Evolutionary conservation across 1,284 basidiomycete genomes (phyloP), one percentile per base, ranked within the genome.

Genomic region (Apiotrichum sp.): DNA sequence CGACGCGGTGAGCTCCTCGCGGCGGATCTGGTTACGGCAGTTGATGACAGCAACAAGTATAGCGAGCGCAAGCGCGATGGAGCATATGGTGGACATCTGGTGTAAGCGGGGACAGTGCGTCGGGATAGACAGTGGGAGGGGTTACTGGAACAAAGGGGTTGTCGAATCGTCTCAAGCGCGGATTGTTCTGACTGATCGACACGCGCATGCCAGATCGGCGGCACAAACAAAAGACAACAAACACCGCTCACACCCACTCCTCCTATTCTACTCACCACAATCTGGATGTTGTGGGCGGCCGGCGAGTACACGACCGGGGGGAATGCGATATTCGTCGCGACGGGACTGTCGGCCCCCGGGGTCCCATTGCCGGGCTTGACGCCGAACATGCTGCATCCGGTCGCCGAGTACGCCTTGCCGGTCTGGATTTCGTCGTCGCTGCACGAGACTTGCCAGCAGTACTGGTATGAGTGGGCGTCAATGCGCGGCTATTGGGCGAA

Each of bases 51-150:
- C 57, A 35, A 59, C 33, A 6, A 46, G 29, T 31, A 59, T 38
- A 1, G 57, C 38, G 10, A 49, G 5, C 13, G 46, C 14, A 36
- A 59, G 57, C n/a, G 53, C 36, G 31, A 56, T 10, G 0, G 46
- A 41, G 40, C 57, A 59, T 2, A 59, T 4, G 4, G 53, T 47
- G 3, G 51, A 53, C 50, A 59, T 53, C 57, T 58, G 52, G n/a
- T 5, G 43, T 49, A 2, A 50, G 42, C 35, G 8, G 13, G 2
- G n/a, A 9, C n/a, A 13, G 40, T 41, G 40, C 10, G n/a, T 41
- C 33, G 11, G 16, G 45, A 29, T 39, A 16, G 32, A 47, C 46
- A 36, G 22, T 13, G 11, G 22, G 22, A 22, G 35, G 16, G n/a
- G 7, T 1, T 7, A 7, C 6, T 8, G 13, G 46, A 3, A 29